phyloP scores from a whole-genome alignment of 768 basidiomycete genomes.

The Neoboletus subvelutipes region DNA sequence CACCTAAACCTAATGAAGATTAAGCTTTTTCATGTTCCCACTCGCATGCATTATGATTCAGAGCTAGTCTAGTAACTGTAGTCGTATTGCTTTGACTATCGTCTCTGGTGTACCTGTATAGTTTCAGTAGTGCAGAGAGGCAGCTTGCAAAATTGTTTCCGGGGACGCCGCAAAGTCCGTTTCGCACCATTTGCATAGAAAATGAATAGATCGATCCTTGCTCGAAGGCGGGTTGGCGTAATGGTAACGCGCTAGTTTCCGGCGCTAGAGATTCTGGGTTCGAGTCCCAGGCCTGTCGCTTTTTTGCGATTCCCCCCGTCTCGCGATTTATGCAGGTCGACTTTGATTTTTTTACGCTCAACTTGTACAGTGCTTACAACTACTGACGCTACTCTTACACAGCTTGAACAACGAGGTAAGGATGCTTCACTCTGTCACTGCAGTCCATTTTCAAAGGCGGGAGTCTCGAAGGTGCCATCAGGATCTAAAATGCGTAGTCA shows the following conservation, averaged over 20 bases:
- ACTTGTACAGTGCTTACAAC: not conserved
- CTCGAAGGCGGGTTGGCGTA: slow-evolving; percentile 53
- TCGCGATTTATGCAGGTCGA: not conserved
- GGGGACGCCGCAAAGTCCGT: not conserved
- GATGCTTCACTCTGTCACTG: not conserved
- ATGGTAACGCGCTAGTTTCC: slow-evolving; percentile 68
- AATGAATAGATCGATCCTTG: too few species aligned
- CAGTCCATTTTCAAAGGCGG: slow-evolving; percentile 35
- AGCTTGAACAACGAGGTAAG: not conserved
- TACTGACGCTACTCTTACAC: slow-evolving; percentile 8
- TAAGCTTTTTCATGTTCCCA: too few species aligned
- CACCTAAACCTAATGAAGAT: too few species aligned
- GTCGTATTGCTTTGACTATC: too few species aligned
- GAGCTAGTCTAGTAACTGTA: too few species aligned
- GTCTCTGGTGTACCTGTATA: not conserved
- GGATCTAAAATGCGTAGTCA: slow-evolving; percentile 27
- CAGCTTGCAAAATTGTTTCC: not conserved
- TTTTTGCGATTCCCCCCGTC: slow-evolving; percentile 18
- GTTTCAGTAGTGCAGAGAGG: too few species aligned
- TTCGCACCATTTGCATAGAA: too few species aligned
- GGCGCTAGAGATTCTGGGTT: slow-evolving; percentile 64
- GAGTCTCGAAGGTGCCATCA: slow-evolving; percentile 44
- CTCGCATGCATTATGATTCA: too few species aligned
- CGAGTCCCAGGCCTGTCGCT: slow-evolving; percentile 61
- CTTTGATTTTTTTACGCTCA: not conserved